Conservation (phyloP, 768 basidiomycete species). For the Leccinum broughii region DNA sequence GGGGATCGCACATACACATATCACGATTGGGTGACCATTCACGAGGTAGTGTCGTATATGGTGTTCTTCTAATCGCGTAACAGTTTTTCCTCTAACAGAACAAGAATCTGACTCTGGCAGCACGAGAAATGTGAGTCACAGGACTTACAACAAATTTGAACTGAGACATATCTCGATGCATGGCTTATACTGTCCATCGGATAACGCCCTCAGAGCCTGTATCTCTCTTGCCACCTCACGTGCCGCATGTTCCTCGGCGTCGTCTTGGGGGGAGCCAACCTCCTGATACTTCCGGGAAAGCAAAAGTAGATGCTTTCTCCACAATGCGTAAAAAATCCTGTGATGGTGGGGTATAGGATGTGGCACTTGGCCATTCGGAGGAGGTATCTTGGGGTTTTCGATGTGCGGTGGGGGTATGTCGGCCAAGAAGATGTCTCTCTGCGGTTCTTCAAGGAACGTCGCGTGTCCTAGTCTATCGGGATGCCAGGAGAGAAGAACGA, state of each 20-base stretch:
- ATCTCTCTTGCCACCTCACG: constrained; percentile 26
- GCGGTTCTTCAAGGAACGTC: constrained; percentile 70
- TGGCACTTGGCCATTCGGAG: constrained; percentile 19
- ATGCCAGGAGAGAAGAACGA: constrained; percentile 55
- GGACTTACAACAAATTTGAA: constrained; percentile 70
- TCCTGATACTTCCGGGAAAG: constrained; percentile 24
- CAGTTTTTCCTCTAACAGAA: constrained; percentile 63
- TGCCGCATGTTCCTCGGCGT: constrained; percentile 21
- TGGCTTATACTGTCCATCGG: constrained; percentile 40
- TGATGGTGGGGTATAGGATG: constrained; percentile 27
- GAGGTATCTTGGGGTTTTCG: constrained; percentile 21
- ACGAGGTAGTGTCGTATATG: constrained; percentile 70
- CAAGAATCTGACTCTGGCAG: not conserved
- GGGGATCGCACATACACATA: constrained; percentile 56
- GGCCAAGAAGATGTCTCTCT: constrained; percentile 48
- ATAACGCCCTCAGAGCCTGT: constrained; percentile 15
- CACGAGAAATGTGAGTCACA: not conserved
- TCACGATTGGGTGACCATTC: constrained; percentile 65
- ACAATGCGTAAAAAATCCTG: constrained; percentile 22
- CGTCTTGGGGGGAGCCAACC: constrained; percentile 6
- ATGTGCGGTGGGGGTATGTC: constrained; percentile 23
- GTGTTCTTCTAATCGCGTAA: constrained; percentile 61
- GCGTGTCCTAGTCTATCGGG: constrained; percentile 80
- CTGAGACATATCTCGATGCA: constrained; percentile 81
- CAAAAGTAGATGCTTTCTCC: constrained; percentile 24